Evolutionary conservation across 805 yeast genomes (phyloP).

Genomic region (Starmerella roubikii): DNA sequence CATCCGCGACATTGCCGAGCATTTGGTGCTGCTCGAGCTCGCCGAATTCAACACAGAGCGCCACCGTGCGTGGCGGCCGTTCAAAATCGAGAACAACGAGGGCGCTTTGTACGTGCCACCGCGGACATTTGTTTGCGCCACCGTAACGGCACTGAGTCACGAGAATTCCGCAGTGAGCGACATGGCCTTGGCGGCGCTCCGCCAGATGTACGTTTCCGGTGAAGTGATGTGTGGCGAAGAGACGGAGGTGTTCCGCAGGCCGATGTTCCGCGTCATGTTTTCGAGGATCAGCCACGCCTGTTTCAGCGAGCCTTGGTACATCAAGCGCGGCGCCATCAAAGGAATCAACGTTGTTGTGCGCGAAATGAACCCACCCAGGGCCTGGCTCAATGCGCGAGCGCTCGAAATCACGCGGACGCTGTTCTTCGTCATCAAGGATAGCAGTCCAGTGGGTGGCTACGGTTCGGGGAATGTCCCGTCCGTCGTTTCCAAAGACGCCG

Average conservation of each 20-base stretch:
- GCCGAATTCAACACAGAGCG: constrained; percentile 60
- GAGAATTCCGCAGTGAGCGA: constrained; percentile 56
- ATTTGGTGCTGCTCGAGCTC: constrained; percentile 63
- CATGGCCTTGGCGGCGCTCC: constrained; percentile 56
- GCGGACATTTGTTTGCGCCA: constrained; percentile 55
- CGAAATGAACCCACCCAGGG: constrained; percentile 51
- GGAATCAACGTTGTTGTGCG: constrained; percentile 65
- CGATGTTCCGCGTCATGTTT: constrained; percentile 61
- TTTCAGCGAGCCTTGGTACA: constrained; percentile 75
- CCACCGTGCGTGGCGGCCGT: constrained; percentile 49
- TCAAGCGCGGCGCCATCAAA: constrained; percentile 76
- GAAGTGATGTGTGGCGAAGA: constrained; percentile 51
- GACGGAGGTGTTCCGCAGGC: constrained; percentile 52
- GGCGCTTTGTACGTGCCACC: constrained; percentile 61
- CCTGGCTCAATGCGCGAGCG: constrained; percentile 66
- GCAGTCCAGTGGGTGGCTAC: constrained; percentile 11
- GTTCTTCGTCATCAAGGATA: constrained; percentile 76
- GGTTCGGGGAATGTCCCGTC: constrained; percentile 79
- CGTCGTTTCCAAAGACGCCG: constrained; percentile 60
- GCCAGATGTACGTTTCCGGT: constrained; percentile 47
- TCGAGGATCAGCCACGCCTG: constrained; percentile 81
- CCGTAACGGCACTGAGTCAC: constrained; percentile 67
- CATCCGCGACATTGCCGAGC: constrained; percentile 57
- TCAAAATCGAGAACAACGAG: constrained; percentile 65
- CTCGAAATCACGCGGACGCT: constrained; percentile 75